Base-by-base conservation (phyloP, 306 rosid genomes). In the Gleditsia sinensis region DNA sequence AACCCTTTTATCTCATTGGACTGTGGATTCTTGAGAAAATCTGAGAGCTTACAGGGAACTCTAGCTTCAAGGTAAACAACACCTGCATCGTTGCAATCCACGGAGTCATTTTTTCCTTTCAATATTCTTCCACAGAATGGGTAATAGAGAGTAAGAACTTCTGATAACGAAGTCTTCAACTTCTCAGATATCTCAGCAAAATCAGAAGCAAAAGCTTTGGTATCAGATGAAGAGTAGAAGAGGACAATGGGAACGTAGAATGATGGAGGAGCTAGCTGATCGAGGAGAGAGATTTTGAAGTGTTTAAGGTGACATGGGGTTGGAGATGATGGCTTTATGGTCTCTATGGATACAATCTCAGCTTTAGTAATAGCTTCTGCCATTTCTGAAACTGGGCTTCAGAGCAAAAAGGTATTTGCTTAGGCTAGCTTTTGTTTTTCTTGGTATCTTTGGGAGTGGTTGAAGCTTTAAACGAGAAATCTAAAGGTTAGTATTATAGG, bases 91-190 rank as follows among this genome's bases (percentile, higher is more conserved):
- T 55, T 76, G 57, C 85, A 81, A 5, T 63, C 71, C 3, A 81
- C 36, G 4, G 0, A 3, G 25, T 3, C 8, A 24, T 11, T 3
- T 5, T 71, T 60, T 7, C 9, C 71, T 64, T 51, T 45, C 0
- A 39, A 5, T n/a, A n/a, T n/a, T 50, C n/a, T 81, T 36, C 81
- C 85, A 23, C 71, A 78, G 1, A 76, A 71, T 2, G 81, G 82
- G 53, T 71, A 57, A 9, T 56, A 72, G 3, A 40, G 67, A 57
- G 79, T 54, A 27, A 81, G 58, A 1, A 37, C 24, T 0, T 71
- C 14, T 1, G 82, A 67, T 12, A 81, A n/a, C 5, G 79, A 72
- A 25, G 39, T 7, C 59, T 66, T 64, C 1, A 81, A 27, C 5
- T 11, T n/a, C 0, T 16, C 2, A 30, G 85, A 81, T 2, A 61